A percentile compares a stretch with the other conserved stretches of the same genome.
phyloP scores from a whole-genome alignment of 805 yeast genomes.

The Millerozyma miso region DNA sequence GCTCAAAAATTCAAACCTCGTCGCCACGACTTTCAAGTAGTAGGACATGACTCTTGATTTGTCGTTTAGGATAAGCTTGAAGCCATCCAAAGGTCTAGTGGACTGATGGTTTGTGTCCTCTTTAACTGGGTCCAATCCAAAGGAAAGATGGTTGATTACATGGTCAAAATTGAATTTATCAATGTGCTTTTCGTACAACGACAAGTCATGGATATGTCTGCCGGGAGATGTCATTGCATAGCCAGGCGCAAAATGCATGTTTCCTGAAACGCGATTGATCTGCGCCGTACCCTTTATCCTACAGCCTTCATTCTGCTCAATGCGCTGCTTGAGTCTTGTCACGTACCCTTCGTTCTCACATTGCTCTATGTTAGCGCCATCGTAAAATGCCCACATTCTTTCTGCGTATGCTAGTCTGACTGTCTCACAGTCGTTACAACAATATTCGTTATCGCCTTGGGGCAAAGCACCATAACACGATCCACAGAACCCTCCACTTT shows the following conservation, averaged over 20 bases:
- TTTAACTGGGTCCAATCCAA: constrained; percentile 58
- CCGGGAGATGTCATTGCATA: constrained; percentile 56
- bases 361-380: constrained; percentile 82
- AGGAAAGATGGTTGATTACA: constrained; percentile 71
- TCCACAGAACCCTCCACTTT: constrained; percentile 59
- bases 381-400: constrained; percentile 83
- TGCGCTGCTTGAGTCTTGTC: constrained; percentile 48
- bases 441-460: constrained; percentile 49
- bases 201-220: constrained; percentile 80
- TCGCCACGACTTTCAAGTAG: constrained; percentile 84
- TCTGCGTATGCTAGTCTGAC: constrained; percentile 77
- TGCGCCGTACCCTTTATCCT: constrained; percentile 73
- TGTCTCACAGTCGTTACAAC: constrained; percentile 84
- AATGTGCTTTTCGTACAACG: constrained; percentile 55
- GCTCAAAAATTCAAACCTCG: constrained; percentile 71
- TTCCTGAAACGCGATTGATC: constrained; percentile 84
- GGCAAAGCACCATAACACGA: constrained; percentile 83
- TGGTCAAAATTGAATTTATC: constrained; percentile 74
- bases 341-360: constrained; percentile 90
- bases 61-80: constrained; percentile 31
- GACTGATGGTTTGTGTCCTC: constrained; percentile 31
- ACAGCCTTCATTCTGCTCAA: constrained; percentile 73
- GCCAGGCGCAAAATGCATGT: constrained; percentile 96
- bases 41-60: constrained; percentile 70
- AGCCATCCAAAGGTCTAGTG: constrained; percentile 67